Percentiles rank a stretch among this genome's conserved stretches.
Evolutionary conservation across 805 yeast genomes (phyloP).

Genomic region (Cyberlindnera mycetangii): DNA sequence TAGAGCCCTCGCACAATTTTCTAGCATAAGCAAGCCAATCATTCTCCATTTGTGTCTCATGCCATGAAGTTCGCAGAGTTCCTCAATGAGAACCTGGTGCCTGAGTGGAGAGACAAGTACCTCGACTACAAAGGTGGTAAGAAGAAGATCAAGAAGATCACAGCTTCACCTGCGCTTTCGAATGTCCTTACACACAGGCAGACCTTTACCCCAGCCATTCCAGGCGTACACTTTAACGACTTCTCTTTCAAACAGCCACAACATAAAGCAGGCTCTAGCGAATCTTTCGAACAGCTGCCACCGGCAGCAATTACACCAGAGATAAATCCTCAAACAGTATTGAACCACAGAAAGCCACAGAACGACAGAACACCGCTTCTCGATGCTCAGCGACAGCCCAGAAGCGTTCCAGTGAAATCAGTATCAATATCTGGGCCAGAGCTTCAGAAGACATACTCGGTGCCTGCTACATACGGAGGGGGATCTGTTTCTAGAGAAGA

Average conservation of each 20-base stretch:
- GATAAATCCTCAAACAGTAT: conserved; percentile 8
- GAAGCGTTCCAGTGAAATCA: not conserved
- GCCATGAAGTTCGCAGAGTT: conserved; percentile 25
- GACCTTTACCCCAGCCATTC: conserved; percentile 5
- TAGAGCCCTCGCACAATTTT: too few species aligned
- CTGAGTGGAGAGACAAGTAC: conserved; percentile 86
- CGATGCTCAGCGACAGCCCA: conserved; percentile 1
- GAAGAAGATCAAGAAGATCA: conserved; percentile 29
- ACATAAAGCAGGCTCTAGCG: not conserved
- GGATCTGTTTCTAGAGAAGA: conserved; percentile 11
- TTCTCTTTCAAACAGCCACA: conserved; percentile 9
- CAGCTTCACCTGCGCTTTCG: conserved; percentile 16
- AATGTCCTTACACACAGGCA: conserved; percentile 1
- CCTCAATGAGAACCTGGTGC: conserved; percentile 40
- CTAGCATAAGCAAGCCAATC: too few species aligned
- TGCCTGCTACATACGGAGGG: conserved; percentile 20
- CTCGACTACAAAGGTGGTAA: conserved; percentile 57
- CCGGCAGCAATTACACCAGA: conserved; percentile 23
- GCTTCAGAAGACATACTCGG: not conserved
- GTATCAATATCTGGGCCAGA: not conserved
- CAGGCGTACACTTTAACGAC: conserved; percentile 2
- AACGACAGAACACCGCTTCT: conserved; percentile 28
- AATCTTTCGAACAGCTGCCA: conserved; percentile 19
- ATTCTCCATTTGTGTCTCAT: too few species aligned
- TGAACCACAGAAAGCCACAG: not conserved